Conservation (phyloP, 1,139 yeast genomes). For the Arxiozyma bovina region DNA sequence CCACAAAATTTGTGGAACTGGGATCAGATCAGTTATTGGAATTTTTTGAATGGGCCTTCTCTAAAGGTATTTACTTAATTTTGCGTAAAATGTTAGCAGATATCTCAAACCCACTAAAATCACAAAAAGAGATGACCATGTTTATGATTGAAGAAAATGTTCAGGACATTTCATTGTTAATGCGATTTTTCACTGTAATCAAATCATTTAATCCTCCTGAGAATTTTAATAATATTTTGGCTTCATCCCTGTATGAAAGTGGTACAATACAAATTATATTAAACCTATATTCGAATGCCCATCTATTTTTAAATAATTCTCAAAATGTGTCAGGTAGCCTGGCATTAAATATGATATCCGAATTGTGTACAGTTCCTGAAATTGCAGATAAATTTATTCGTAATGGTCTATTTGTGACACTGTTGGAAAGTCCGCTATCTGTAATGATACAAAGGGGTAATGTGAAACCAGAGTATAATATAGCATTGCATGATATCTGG, state of each 20-base stretch:
- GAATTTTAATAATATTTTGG: slow-evolving; percentile 43
- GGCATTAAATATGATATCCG: slow-evolving; percentile 59
- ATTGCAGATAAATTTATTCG: slow-evolving; percentile 61
- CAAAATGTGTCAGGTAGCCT: slow-evolving; percentile 69
- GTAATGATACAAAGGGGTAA: slow-evolving; percentile 58
- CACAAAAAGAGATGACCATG: slow-evolving; percentile 27
- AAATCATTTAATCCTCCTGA: slow-evolving; percentile 44
- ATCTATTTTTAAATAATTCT: slow-evolving; percentile 48
- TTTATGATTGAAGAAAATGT: slow-evolving; percentile 36
- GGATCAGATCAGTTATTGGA: slow-evolving; percentile 46
- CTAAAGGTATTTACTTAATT: slow-evolving; percentile 48
- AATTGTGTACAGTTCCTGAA: slow-evolving; percentile 51
- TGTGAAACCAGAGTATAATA: slow-evolving; percentile 41
- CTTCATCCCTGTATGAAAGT: slow-evolving; percentile 45
- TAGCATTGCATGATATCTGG: slow-evolving; percentile 69
- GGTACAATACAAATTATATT: slow-evolving; percentile 58
- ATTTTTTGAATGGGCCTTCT: slow-evolving; percentile 50
- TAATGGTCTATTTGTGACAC: slow-evolving; percentile 58
- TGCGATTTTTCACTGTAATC: slow-evolving; percentile 54
- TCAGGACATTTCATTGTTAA: slow-evolving; percentile 57
- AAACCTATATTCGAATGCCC: slow-evolving; percentile 61
- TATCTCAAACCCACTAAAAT: slow-evolving; percentile 31
- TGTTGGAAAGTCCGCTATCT: slow-evolving; percentile 71
- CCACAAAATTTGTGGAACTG: slow-evolving; percentile 38
- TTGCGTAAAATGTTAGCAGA: slow-evolving; percentile 52